Base-by-base conservation (phyloP, 768 basidiomycete genomes). In the Pleurotus platypus region DNA sequence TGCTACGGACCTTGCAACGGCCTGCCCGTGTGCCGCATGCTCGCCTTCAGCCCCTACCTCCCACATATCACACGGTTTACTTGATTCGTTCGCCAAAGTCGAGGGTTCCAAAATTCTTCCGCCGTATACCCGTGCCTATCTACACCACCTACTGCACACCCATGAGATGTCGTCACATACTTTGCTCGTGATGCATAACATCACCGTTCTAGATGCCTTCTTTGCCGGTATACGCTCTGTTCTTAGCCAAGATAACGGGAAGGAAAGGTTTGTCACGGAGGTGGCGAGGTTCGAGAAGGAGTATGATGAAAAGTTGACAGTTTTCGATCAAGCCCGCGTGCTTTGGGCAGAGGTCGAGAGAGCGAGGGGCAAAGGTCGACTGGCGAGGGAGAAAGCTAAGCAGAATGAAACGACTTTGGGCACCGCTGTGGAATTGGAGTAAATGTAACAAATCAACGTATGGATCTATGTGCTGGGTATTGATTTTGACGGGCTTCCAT, bases 151-250 rank as follows among this genome's bases (percentile, higher is more conserved):
- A 12, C 72, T 94, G 37, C 86, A 88, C 51, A 92, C 92, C 5
- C 93, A 94, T 69, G 93, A 95, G 68, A 94, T 95, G 92, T 83
- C 86, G 0, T 87, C 90, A 0, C 90, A 94, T 62, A 66, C 90
- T 3, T 68, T 94, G 20, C 79, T 94, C 15, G 78, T 77, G 9
- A 76, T 85, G 70, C 93, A 95, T 68, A 95, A 94, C 62, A 74
- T 92, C 26, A 67, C 80, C 0, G 79, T 93, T 1, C 70, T 92
- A 24, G 80, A 85, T 40, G 66, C 71, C 1, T 90, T 94, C 66
- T 82, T 93, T 46, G 70, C 70, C 0, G 81, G 80, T 0, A 72
- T 94, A 1, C 78, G 92, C 6, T 40, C 13, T 0, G 66, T 76
- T 0, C 56, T 80, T 40, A 49, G 13, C 46, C 42, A 6, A 63